These are phyloP conservation scores for Knoxdaviesia capensis DNA, from an alignment of 2,329 filamentous ascomycete species.

Conservation along the genomic window DNA sequence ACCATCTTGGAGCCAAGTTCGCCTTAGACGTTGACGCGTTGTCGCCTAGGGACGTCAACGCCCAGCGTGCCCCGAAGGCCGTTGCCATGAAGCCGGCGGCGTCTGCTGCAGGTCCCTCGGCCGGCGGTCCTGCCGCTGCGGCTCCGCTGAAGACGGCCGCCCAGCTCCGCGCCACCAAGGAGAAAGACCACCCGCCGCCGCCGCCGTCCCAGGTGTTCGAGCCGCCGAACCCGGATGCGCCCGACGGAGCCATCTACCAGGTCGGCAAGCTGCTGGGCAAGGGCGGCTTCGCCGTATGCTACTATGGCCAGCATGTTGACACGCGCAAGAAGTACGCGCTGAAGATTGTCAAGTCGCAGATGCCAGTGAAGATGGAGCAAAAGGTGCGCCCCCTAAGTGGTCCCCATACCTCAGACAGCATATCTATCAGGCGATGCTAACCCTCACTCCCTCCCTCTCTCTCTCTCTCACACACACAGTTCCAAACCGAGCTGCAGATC, in stretches of 20 bases:
- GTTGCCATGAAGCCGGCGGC: no score
- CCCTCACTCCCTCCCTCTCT: neutral
- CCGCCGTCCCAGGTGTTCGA: conserved; percentile 40
- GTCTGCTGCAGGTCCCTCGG: no score
- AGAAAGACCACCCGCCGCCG: conserved; percentile 46
- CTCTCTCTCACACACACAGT: conserved; percentile 17
- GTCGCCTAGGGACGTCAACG: no score
- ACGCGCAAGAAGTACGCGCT: conserved; percentile 51
- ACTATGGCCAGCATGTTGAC: conserved; percentile 47
- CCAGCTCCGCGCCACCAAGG: conserved; percentile 34
- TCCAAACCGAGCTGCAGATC: conserved; percentile 78
- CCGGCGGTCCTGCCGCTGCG: conserved; percentile 17
- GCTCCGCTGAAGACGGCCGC: conserved; percentile 32
- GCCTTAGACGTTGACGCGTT: no score
- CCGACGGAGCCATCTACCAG: conserved; percentile 51
- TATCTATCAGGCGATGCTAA: no score
- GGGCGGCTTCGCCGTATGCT: conserved; percentile 68
- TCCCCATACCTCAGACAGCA: neutral
- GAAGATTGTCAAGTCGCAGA: conserved; percentile 69
- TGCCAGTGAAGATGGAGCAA: conserved; percentile 68
- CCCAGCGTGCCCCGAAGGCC: no score
- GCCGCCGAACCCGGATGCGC: conserved; percentile 47
- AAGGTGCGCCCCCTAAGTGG: conserved; percentile 34
- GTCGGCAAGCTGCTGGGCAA: conserved; percentile 58
- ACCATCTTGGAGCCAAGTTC: no score